Evolutionary conservation across 257 asterid genomes (phyloP), one percentile per base, ranked within the genome.

Genomic region (Lithospermum erythrorhizon): DNA sequence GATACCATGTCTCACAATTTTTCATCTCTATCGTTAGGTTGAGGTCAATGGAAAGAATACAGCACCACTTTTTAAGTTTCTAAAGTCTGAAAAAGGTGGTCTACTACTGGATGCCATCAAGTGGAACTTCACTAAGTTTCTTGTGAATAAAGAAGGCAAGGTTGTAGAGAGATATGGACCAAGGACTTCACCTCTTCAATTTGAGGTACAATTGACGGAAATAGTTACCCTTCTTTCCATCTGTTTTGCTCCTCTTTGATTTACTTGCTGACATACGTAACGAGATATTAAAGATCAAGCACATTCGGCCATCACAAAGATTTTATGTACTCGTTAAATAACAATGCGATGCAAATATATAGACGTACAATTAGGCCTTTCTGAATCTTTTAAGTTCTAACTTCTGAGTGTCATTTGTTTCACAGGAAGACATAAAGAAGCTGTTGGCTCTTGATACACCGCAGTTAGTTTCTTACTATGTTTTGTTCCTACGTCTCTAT

Each of bases 91-190:
- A 55, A 84, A 79, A 66, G 82, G 83, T 2, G 94, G 97, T 23
- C 32, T 84, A 55, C 55, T 89, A 1, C 68, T 76, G 23, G 81
- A 79, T 66, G 87, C 89, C 58, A 84, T 86, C 67, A 86, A 89
- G 69, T 89, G 97, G 95, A 89, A 89, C 76, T 89, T 89, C 65
- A 81, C 97, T 0, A 89, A 89, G 74, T 89, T 87, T 73, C 75
- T 89, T 68, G 84, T 89, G 23, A 78, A 75, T 77, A 86, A 76
- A 73, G 79, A 81, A 64, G 97, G 97, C 55, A 82, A 82, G 63
- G 83, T 89, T 51, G 83, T 82, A 62, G 80, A 67, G 71, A 75
- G 97, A 76, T 89, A 86, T 57, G 77, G 79, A 32, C 94, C 97
- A 30, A 70, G 70, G 37, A 89, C 90, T 8, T 68, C 94, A 19